Evolutionary conservation across 768 basidiomycete genomes (phyloP).

Genomic region (Boletellus ananas): DNA sequence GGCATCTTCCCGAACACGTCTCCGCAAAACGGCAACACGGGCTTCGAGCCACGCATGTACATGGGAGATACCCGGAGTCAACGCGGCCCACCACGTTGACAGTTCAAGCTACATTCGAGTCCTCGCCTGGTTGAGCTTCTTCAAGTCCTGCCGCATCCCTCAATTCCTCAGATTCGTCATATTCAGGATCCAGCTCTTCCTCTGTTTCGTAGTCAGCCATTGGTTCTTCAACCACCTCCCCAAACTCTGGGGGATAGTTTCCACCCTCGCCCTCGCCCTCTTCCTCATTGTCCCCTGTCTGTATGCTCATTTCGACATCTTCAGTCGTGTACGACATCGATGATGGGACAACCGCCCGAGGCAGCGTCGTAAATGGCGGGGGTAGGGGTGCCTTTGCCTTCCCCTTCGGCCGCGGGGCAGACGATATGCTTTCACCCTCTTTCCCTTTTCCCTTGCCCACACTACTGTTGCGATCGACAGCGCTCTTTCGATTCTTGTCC

Average conservation of each 20-base stretch:
- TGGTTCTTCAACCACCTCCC: slow-evolving; percentile 22
- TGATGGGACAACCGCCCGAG: slow-evolving; percentile 26
- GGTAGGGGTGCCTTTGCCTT: slow-evolving; percentile 30
- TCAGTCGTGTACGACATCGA: slow-evolving; percentile 26
- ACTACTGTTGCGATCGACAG: slow-evolving; percentile 22
- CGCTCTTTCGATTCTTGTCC: slow-evolving; percentile 46
- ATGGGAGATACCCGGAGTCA: too few relatives aligned
- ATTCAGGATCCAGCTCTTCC: slow-evolving; percentile 42
- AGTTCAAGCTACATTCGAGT: slow-evolving; percentile 1
- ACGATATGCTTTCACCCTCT: slow-evolving; percentile 31
- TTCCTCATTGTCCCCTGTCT: slow-evolving; percentile 26
- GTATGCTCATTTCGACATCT: slow-evolving; percentile 23
- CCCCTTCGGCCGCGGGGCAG: slow-evolving; percentile 25
- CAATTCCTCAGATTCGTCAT: slow-evolving; percentile 44
- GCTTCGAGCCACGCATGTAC: too few relatives aligned
- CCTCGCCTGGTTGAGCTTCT: slow-evolving; percentile 16
- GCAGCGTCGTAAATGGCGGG: slow-evolving; percentile 29
- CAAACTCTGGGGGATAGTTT: slow-evolving; percentile 24
- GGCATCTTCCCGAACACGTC: too few relatives aligned
- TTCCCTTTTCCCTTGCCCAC: slow-evolving; percentile 29
- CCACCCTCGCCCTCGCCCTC: slow-evolving; percentile 34
- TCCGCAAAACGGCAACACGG: too few relatives aligned
- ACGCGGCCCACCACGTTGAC: too few relatives aligned
- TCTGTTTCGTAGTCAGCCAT: slow-evolving; percentile 34
- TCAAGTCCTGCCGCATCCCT: slow-evolving; percentile 40